Evolutionary conservation across 1,284 basidiomycete genomes (phyloP).

Genomic region (Microbotryum violaceum): DNA sequence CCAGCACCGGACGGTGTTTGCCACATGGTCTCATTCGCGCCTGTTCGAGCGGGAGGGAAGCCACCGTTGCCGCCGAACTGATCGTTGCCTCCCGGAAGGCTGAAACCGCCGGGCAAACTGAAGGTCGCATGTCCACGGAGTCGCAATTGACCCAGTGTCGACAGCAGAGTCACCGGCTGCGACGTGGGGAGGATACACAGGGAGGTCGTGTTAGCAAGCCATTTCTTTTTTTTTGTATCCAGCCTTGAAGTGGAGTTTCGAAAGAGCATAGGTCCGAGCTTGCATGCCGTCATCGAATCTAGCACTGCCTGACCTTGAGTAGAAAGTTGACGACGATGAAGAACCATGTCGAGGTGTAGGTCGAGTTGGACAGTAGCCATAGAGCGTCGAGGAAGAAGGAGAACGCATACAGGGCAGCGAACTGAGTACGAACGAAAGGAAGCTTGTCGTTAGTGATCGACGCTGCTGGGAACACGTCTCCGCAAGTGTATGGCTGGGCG

Average conservation of each 20-base stretch:
- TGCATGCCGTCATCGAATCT: neutral
- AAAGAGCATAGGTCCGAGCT: neutral
- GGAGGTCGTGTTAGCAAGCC: neutral
- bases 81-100: slow-evolving; percentile 4
- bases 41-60: slow-evolving; percentile 16
- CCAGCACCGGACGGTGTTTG: too few species aligned
- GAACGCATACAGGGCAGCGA: slow-evolving; percentile 10
- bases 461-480: too few species aligned
- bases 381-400: slow-evolving; percentile 16
- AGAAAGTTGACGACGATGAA: slow-evolving; percentile 23
- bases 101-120: slow-evolving; percentile 8
- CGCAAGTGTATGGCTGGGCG: too few species aligned
- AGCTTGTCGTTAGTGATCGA: neutral
- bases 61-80: neutral
- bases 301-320: slow-evolving; percentile 19
- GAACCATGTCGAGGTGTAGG: slow-evolving; percentile 1
- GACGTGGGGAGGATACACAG: neutral
- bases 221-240: too few species aligned
- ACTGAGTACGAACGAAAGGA: neutral
- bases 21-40: neutral
- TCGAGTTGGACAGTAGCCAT: slow-evolving; percentile 9
- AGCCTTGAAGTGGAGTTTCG: neutral
- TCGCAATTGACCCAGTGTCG: slow-evolving; percentile 47
- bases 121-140: slow-evolving; percentile 9
- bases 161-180: slow-evolving; percentile 26